phyloP scores from a whole-genome alignment of 106 monocot genomes.

The Acorus gramineus region DNA sequence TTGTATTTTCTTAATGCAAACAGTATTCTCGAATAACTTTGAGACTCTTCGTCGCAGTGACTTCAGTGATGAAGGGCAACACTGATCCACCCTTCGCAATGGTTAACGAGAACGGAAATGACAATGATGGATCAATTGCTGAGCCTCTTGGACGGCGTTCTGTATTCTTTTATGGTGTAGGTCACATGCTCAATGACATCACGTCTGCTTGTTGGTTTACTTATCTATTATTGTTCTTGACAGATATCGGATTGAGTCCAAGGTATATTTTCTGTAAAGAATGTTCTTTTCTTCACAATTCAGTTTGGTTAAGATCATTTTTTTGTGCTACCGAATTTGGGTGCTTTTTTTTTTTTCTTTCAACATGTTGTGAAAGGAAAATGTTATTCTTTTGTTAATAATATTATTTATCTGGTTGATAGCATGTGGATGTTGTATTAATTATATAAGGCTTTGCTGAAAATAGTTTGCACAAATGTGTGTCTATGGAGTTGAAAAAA shows the following conservation, averaged over 20 bases:
- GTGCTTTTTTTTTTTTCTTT: neutral
- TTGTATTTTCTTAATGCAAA: too few relatives aligned
- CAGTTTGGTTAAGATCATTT: neutral
- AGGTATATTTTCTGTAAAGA: conserved; percentile 26
- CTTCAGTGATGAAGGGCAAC: too few relatives aligned
- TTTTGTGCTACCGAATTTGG: neutral
- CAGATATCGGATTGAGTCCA: conserved; percentile 74
- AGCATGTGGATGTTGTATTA: too few relatives aligned
- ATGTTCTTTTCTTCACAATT: neutral
- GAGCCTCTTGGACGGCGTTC: conserved; percentile 44
- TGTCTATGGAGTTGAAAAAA: too few relatives aligned
- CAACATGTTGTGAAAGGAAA: too few relatives aligned
- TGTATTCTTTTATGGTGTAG: conserved; percentile 66
- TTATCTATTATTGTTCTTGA: conserved; percentile 80
- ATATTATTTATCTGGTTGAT: too few relatives aligned
- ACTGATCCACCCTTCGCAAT: conserved; percentile 2
- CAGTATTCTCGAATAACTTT: too few relatives aligned
- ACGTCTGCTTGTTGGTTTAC: conserved; percentile 96
- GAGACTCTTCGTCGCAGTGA: too few relatives aligned
- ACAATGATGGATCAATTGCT: conserved; percentile 16
- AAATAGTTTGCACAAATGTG: too few relatives aligned
- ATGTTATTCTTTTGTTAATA: too few relatives aligned
- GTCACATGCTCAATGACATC: conserved; percentile 92
- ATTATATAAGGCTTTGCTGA: too few relatives aligned
- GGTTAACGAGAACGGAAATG: conserved; percentile 24